Conservation (phyloP, 2,329 filamentous ascomycete species). For the Madurella fahalii region DNA sequence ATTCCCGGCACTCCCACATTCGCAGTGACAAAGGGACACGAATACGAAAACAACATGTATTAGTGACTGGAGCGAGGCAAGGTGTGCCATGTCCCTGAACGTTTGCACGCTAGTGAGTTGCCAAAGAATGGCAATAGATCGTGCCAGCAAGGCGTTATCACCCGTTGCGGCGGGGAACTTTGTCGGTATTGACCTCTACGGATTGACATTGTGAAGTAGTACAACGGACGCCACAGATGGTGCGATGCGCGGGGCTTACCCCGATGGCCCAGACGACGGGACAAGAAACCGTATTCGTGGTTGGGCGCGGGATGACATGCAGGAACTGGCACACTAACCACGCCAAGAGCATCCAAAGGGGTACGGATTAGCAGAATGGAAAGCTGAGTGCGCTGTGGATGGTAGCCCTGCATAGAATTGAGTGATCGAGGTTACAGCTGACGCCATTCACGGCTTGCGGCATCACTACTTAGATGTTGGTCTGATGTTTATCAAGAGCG, state of each 20-base stretch:
- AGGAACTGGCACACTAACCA: background rate
- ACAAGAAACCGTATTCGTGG: background rate
- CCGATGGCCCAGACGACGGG: background rate
- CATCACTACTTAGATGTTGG: no score
- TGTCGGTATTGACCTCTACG: background rate
- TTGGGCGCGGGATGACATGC: background rate
- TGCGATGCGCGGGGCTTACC: conserved; percentile 8
- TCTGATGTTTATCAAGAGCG: no score
- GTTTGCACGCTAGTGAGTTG: no score
- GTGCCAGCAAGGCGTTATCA: background rate
- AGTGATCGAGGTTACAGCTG: conserved; percentile 14
- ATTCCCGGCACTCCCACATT: no score
- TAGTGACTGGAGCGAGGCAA: no score
- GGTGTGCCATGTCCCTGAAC: no score
- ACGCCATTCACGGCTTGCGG: conserved; percentile 10
- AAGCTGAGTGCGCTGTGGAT: background rate
- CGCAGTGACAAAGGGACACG: no score
- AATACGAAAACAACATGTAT: no score
- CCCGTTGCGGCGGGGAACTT: background rate
- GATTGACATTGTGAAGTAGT: no score
- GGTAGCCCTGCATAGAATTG: background rate
- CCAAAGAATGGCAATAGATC: no score
- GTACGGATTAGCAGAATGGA: conserved; percentile 2
- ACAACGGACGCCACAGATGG: conserved; percentile 11
- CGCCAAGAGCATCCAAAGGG: conserved; percentile 11